These are phyloP conservation scores for Orbilia brochopaga DNA, from an alignment of 2,329 filamentous ascomycete genomes.

Conservation along the genomic window DNA sequence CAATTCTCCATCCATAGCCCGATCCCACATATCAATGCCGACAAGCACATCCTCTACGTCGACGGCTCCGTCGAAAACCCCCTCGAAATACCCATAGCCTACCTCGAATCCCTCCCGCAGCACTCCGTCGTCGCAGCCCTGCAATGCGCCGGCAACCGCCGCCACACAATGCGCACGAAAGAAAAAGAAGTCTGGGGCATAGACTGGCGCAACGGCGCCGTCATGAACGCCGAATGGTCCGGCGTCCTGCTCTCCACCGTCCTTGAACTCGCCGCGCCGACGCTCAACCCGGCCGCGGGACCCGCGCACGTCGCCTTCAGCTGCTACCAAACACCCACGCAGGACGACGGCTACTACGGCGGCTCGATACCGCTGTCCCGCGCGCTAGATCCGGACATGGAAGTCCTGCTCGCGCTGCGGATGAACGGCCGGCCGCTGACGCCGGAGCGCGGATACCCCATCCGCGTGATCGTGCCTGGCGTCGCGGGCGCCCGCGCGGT, in stretches of 20 bases:
- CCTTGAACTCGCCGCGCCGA: slow-evolving; percentile 70
- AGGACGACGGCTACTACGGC: slow-evolving; percentile 80
- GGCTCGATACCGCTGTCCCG: slow-evolving; percentile 66
- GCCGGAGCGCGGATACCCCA: slow-evolving; percentile 85
- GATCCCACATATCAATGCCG: slow-evolving; percentile 62
- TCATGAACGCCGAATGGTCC: slow-evolving; percentile 88
- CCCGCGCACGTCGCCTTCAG: slow-evolving; percentile 64
- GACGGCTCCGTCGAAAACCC: slow-evolving; percentile 61
- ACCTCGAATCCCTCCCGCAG: slow-evolving; percentile 63
- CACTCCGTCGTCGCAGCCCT: slow-evolving; percentile 69
- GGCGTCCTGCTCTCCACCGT: slow-evolving; percentile 77
- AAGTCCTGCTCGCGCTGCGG: slow-evolving; percentile 83
- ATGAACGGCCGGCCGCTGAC: slow-evolving; percentile 85
- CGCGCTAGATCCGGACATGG: slow-evolving; percentile 81
- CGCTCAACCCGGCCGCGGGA: slow-evolving; percentile 56
- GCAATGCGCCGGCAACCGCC: slow-evolving; percentile 87
- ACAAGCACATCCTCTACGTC: slow-evolving; percentile 60
- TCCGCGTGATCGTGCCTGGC: slow-evolving; percentile 82
- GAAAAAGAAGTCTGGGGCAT: slow-evolving; percentile 92
- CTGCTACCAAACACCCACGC: slow-evolving; percentile 73
- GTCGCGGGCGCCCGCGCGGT: slow-evolving; percentile 92
- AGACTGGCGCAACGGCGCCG: slow-evolving; percentile 86
- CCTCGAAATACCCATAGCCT: slow-evolving; percentile 60
- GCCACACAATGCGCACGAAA: slow-evolving; percentile 85
- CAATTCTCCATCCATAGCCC: slow-evolving; percentile 56